Evolutionary conservation across 495 filamentous ascomycete genomes (phyloP), one percentile per base, ranked within the genome.

Genomic region (Aspergillus sparsus): DNA sequence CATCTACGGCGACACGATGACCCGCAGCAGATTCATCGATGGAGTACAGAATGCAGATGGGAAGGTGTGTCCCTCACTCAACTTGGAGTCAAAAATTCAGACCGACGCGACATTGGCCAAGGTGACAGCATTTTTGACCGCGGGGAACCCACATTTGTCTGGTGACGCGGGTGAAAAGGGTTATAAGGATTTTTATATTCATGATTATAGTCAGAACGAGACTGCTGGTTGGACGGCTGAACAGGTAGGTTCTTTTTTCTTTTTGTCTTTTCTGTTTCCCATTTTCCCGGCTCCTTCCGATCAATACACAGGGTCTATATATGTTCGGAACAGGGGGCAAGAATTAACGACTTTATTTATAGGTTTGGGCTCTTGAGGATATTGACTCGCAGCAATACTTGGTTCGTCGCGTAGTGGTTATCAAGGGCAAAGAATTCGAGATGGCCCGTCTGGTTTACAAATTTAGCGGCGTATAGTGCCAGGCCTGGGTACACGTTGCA

Each of bases 171-270:
- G 46, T 6, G 44, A 37, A 3, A 12, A 39, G 9, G 49, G 18
- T 9, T 31, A 32, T 12, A 45, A 39, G 45, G 53, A 51, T 2
- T n/a, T 61, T 0, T 61, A 56, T 36, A 51, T 61, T n/a, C 51
- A 61, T 32, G 59, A 61, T 27, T 61, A 56, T 56, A 52, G 59
- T 2, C 52, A 52, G 16, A 61, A 61, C 52, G 45, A 56, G 35
- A 51, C 49, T 44, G 12, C 53, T 8, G 59, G 59, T 1, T 61
- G 59, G 59, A 61, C 59, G 8, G 59, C 59, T 5, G 59, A 61
- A 21, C 59, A 61, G 50, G 49, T 60, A 53, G n/a, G 7, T 11
- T 55, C 31, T 3, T 9, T 32, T 44, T 33, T n/a, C n/a, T 42
- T 13, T 42, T 42, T 6, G 10, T 32, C 52, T 7, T n/a, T 44